A percentile compares a stretch with the other conserved stretches of the same genome.
These are phyloP conservation scores for Pulveroboletus sp. DNA, from an alignment of 768 basidiomycete genomes.

Conservation along the genomic window DNA sequence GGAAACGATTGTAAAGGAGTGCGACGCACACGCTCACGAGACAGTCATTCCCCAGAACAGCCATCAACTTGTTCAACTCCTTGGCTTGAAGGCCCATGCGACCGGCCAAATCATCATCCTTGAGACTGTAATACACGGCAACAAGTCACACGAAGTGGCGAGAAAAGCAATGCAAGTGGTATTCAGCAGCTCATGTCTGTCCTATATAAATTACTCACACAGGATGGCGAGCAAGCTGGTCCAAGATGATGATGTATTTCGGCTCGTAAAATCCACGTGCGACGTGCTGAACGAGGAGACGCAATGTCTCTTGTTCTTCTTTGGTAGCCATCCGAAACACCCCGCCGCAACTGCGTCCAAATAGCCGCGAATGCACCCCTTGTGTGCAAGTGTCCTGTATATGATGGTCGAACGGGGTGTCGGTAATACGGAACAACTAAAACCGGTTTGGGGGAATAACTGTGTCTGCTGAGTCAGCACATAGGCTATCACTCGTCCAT, in stretches of 20 bases:
- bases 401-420: slow-evolving; percentile 6
- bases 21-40: slow-evolving; percentile 70
- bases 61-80: slow-evolving; percentile 87
- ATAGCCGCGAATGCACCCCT: slow-evolving; percentile 4
- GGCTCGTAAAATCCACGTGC: slow-evolving; percentile 94
- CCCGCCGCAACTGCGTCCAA: slow-evolving; percentile 9
- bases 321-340: slow-evolving; percentile 54
- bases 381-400: slow-evolving; percentile 6
- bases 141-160: slow-evolving; percentile 15
- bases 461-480: too few relatives aligned
- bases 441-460: too few relatives aligned
- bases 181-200: slow-evolving; percentile 18
- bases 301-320: slow-evolving; percentile 80
- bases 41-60: slow-evolving; percentile 73
- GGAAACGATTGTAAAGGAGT: background rate
- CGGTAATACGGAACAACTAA: too few relatives aligned
- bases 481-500: background rate
- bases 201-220: slow-evolving; percentile 75
- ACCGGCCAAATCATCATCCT: slow-evolving; percentile 92
- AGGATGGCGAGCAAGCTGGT: slow-evolving; percentile 88
- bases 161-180: slow-evolving; percentile 3
- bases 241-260: slow-evolving; percentile 87
- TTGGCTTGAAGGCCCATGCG: slow-evolving; percentile 87
- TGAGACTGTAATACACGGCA: slow-evolving; percentile 55
- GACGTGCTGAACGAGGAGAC: slow-evolving; percentile 89